phyloP scores from a whole-genome alignment of 1,284 basidiomycete species.

The Microbotryum violaceum region DNA sequence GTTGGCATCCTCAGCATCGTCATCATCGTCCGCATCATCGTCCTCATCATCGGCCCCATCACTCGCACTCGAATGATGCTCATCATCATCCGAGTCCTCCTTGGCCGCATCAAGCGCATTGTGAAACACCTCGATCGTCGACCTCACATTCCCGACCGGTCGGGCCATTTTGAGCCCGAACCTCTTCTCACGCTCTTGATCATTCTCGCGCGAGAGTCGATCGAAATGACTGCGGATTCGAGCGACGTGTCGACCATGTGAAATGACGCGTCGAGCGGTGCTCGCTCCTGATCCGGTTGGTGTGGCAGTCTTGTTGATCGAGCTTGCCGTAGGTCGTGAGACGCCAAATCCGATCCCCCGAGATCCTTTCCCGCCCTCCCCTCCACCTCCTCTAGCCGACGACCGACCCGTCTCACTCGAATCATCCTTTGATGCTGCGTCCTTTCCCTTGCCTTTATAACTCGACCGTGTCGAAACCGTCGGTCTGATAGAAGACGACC shows the following conservation, averaged over 20 bases:
- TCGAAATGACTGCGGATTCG: slow-evolving; percentile 51
- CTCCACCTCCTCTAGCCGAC: not conserved
- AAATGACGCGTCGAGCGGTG: slow-evolving; percentile 10
- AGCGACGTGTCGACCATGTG: slow-evolving; percentile 42
- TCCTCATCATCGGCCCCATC: slow-evolving; percentile 32
- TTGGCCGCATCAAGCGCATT: slow-evolving; percentile 86
- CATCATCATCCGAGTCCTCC: slow-evolving; percentile 57
- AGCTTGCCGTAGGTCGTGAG: slow-evolving; percentile 17
- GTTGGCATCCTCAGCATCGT: slow-evolving; percentile 79
- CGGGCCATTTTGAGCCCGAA: slow-evolving; percentile 81
- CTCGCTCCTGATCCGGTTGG: no score
- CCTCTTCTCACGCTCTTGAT: slow-evolving; percentile 47
- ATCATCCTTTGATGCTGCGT: slow-evolving; percentile 1
- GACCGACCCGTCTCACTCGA: slow-evolving; percentile 5
- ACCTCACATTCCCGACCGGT: slow-evolving; percentile 80
- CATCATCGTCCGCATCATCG: slow-evolving; percentile 66
- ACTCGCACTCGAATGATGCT: slow-evolving; percentile 12
- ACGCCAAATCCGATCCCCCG: not conserved
- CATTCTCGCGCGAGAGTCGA: slow-evolving; percentile 47
- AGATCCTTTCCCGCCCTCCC: not conserved
- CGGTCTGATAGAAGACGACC: slow-evolving; percentile 8
- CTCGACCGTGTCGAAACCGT: slow-evolving; percentile 17
- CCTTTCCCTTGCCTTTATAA: slow-evolving; percentile 7
- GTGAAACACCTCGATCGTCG: slow-evolving; percentile 81
- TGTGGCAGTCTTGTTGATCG: slow-evolving; percentile 12